phyloP scores from a whole-genome alignment of 345 rosid genomes.

The Rhodamnia argentea region DNA sequence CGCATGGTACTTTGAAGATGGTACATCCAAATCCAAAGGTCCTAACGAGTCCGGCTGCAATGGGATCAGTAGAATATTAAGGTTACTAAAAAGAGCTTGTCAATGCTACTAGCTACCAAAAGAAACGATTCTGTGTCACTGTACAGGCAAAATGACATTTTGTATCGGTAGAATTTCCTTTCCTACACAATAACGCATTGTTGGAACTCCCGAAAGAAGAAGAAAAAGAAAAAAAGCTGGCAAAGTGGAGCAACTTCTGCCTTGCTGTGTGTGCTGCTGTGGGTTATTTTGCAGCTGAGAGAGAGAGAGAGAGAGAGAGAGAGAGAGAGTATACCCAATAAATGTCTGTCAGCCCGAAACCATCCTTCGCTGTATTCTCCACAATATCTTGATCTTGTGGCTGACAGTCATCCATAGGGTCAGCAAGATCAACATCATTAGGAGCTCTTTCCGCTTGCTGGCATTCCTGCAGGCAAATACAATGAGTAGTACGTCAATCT shows the following conservation, averaged over 20 bases:
- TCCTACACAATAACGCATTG: not conserved
- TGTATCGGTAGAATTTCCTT: not conserved
- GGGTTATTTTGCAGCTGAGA: not conserved
- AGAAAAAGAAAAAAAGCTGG: not conserved
- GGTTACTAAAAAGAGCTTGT: not conserved
- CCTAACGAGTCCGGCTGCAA: constrained; percentile 93
- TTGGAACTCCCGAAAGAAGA: not conserved
- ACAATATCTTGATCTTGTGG: constrained; percentile 24
- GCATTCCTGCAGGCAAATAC: constrained; percentile 28
- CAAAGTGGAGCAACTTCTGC: not conserved
- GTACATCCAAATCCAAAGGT: constrained; percentile 62
- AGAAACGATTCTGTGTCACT: not conserved
- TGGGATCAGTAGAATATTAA: constrained; percentile 2
- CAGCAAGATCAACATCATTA: constrained; percentile 24
- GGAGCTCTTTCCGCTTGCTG: constrained; percentile 15
- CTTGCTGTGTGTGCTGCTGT: not conserved
- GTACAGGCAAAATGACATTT: not conserved
- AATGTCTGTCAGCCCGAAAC: constrained; percentile 52
- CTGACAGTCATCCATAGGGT: constrained; percentile 31
- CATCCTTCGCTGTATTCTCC: constrained; percentile 38
- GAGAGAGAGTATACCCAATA: constrained; percentile 51
- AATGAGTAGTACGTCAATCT: not conserved
- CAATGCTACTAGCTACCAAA: not conserved
- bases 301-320: not conserved
- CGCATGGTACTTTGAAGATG: constrained; percentile 48